Evolutionary conservation across 768 basidiomycete genomes (phyloP), one percentile per base, ranked within the genome.

Genomic region (Hemileccinum impolitum): DNA sequence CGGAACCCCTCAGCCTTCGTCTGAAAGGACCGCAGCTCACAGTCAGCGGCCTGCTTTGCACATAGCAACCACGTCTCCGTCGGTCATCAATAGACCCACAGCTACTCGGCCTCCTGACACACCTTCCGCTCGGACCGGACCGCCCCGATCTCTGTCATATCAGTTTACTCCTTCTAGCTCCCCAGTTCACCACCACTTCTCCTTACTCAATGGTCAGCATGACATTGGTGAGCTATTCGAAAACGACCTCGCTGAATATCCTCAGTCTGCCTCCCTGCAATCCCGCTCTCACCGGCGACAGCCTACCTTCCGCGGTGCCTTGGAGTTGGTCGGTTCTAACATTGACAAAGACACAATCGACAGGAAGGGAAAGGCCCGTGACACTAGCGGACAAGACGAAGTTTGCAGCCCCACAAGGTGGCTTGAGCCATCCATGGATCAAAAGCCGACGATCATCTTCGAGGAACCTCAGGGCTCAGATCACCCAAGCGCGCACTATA

Each of bases 91-190:
- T 13, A 38, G 37, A 38, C 11, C 11, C 37, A 19, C 10, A 13
- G 25, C 39, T 12, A 38, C 23, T 35, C 52, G 54, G 45, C 46
- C 54, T 2, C 65, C 54, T 30, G 55, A 64, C 42, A 82, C 84
- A 0, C 87, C 87, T 21, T 79, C 84, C 6, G 70, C 72, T 42
- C 74, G 87, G 44, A 88, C 86, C 4, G 87, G 87, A 12, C 85
- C 86, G 28, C 87, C 87, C 4, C 76, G 87, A 35, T 85, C 87
- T 0, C 70, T 88, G 23, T 85, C 85, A 3, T 85, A 80, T 60
- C 76, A 77, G 25, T 83, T 84, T 57, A 75, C 80, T 8, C 67
- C 76, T 28, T 71, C 80, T 2, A 67, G 63, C 17, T 76, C 81
- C 1, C 65, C 67, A 8, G 34, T 56, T 11, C 45, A 53, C 68